phyloP scores from a whole-genome alignment of 2,329 filamentous ascomycete genomes.

The Fusarium pseudoanthophilum region DNA sequence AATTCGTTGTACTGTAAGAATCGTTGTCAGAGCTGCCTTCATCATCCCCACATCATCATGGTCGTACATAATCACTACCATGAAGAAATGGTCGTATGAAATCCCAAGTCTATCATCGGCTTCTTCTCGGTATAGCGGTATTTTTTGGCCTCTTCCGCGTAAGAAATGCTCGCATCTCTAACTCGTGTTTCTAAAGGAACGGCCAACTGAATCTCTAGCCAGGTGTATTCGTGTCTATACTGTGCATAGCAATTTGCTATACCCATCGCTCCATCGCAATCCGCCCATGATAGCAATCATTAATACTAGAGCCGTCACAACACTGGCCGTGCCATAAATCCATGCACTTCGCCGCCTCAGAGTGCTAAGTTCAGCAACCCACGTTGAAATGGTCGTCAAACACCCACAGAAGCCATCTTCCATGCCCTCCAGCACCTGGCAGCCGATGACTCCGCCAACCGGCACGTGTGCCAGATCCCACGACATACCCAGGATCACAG shows the following conservation, averaged over 20 bases:
- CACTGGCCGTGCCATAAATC: slow-evolving; percentile 72
- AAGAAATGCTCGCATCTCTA: not conserved
- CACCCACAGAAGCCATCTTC: slow-evolving; percentile 76
- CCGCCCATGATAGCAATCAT: slow-evolving; percentile 80
- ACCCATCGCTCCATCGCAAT: slow-evolving; percentile 74
- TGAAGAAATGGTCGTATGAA: too few relatives aligned
- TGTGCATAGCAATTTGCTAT: slow-evolving; percentile 47
- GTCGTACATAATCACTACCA: not conserved
- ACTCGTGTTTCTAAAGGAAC: not conserved
- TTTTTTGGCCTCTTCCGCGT: not conserved
- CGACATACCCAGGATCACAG: slow-evolving; percentile 76
- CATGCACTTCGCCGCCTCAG: slow-evolving; percentile 69
- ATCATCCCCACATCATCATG: not conserved
- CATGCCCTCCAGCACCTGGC: slow-evolving; percentile 74
- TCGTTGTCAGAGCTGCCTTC: not conserved
- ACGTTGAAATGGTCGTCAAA: slow-evolving; percentile 74
- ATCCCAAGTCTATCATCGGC: not conserved
- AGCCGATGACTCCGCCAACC: slow-evolving; percentile 67
- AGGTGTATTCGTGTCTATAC: slow-evolving; percentile 2
- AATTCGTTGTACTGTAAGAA: too few relatives aligned
- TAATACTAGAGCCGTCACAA: slow-evolving; percentile 66
- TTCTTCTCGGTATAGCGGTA: too few relatives aligned
- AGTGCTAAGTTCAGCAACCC: slow-evolving; percentile 69
- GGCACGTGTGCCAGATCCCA: slow-evolving; percentile 81
- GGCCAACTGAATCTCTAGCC: not conserved